These are phyloP conservation scores for Emergomyces pasteurianus DNA, from an alignment of 2,329 filamentous ascomycete species.

Conservation along the genomic window DNA sequence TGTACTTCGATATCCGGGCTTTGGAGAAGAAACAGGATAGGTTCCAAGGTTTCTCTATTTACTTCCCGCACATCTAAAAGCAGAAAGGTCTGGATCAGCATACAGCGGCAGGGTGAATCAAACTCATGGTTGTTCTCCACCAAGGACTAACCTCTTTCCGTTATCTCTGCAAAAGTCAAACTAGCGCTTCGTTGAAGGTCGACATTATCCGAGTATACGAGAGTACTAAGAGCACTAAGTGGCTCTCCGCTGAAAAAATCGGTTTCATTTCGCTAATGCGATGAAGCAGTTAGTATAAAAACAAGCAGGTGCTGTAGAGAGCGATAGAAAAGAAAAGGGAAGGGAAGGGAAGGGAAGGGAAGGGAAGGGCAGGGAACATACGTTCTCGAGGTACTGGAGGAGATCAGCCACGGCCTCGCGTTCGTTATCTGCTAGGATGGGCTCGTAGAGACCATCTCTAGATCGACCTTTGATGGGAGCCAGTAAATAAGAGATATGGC, in stretches of 20 bases:
- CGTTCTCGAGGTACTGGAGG: slow-evolving; percentile 91
- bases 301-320: slow-evolving; percentile 3
- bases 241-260: slow-evolving; percentile 98
- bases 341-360: slow-evolving; percentile 6
- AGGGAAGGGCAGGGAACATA: slow-evolving; percentile 36
- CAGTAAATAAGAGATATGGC: slow-evolving; percentile 32
- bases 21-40: slow-evolving; percentile 88
- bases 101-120: slow-evolving; percentile 5
- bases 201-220: slow-evolving; percentile 98
- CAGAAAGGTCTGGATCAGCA: slow-evolving; percentile 3
- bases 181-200: slow-evolving; percentile 95
- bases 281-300: slow-evolving; percentile 11
- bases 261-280: slow-evolving; percentile 70
- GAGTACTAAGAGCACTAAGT: slow-evolving; percentile 80
- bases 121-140: not conserved
- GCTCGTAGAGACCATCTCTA: slow-evolving; percentile 72
- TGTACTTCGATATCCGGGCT: slow-evolving; percentile 96
- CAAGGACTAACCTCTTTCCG: slow-evolving; percentile 64
- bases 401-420: slow-evolving; percentile 93
- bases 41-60: slow-evolving; percentile 85
- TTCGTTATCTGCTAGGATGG: slow-evolving; percentile 87
- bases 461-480: slow-evolving; percentile 50
- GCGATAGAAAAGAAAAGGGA: slow-evolving; percentile 19
- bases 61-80: slow-evolving; percentile 87
- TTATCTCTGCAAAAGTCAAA: slow-evolving; percentile 97